Conservation (phyloP, 208 protist species). For the Crithidia bombi region DNA sequence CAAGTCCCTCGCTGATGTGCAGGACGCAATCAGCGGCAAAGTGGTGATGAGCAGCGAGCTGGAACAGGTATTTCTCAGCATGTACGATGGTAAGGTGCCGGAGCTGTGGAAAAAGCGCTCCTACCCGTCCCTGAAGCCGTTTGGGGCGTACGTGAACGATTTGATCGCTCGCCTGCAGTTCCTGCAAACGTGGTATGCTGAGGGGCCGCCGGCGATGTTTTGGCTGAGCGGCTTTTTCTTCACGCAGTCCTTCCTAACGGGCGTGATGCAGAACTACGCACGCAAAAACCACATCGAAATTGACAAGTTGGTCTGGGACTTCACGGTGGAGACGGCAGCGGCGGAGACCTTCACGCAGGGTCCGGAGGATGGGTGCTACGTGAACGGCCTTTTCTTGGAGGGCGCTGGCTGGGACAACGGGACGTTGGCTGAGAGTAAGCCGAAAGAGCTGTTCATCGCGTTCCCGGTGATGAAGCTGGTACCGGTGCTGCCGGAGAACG, state of each 20-base stretch:
- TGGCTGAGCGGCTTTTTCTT: conserved; percentile 98
- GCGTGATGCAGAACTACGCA: conserved; percentile 97
- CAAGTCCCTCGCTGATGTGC: conserved; percentile 93
- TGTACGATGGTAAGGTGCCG: conserved; percentile 94
- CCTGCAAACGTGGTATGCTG: conserved; percentile 84
- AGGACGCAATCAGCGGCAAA: conserved; percentile 95
- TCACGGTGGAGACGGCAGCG: conserved; percentile 78
- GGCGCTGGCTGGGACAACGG: conserved; percentile 87
- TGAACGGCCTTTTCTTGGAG: conserved; percentile 91
- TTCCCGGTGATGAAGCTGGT: conserved; percentile 85
- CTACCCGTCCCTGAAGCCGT: conserved; percentile 97
- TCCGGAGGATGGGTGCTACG: conserved; percentile 88
- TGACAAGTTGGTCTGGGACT: conserved; percentile 96
- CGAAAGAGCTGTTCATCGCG: conserved; percentile 92
- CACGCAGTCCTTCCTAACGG: conserved; percentile 96
- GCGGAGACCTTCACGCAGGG: conserved; percentile 35
- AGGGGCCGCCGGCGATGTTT: conserved; percentile 88
- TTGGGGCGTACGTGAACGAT: conserved; percentile 96
- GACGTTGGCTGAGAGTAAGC: conserved; percentile 85
- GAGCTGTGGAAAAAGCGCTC: conserved; percentile 88
- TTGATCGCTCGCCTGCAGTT: conserved; percentile 94
- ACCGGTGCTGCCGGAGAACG: conserved; percentile 57
- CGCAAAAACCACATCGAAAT: conserved; percentile 96
- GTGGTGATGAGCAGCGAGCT: conserved; percentile 98
- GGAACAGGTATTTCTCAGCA: conserved; percentile 94